Evolutionary conservation across 805 yeast genomes (phyloP), one percentile per base, ranked within the genome.

Genomic region (Metschnikowia cerradonensis): DNA sequence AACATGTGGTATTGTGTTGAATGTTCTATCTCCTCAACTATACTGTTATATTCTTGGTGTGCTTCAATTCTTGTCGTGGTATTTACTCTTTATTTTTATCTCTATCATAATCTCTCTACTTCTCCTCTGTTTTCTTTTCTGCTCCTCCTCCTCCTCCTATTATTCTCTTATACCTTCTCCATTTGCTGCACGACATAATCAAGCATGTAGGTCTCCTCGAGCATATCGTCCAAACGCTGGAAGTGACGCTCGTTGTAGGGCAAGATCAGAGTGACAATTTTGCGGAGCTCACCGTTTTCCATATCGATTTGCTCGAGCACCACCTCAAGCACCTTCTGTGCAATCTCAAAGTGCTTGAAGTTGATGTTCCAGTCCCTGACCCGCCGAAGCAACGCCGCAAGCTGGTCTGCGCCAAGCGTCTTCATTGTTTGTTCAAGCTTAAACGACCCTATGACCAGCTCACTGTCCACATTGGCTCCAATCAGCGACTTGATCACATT

Each of bases 331-430:
- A 90, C 70, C 51, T 82, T 83, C 68, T 92, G 99, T 11, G 96
- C 88, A 50, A 89, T 79, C 47, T 79, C 82, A 62, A 88, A 88
- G 35, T 89, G 83, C 61, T 83, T 82, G 48, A 88, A 86, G 66
- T 90, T 92, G 41, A 95, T 85, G 66, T 94, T 94, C 99, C 99
- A 94, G 64, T 90, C 96, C 60, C 97, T 81, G 19, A 91, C 76
- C 60, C 96, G 83, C 61, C 81, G 80, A 66, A 94, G 78, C 22
- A 94, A 66, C 11, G 73, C 63, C 39, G 77, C 59, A 22, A 91
- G 67, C 60, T 86, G 88, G 1, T 82, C 86, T 33, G 79, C 72
- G 23, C 73, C 78, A 49, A 94, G 75, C 11, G 67, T 65, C 4
- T 77, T 71, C 39, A 94, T 78, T 10, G 85, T 79, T 14, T 72